Evolutionary conservation across 345 rosid species (phyloP), one percentile per base, ranked within the genome.

Genomic region (Theobroma cacao): DNA sequence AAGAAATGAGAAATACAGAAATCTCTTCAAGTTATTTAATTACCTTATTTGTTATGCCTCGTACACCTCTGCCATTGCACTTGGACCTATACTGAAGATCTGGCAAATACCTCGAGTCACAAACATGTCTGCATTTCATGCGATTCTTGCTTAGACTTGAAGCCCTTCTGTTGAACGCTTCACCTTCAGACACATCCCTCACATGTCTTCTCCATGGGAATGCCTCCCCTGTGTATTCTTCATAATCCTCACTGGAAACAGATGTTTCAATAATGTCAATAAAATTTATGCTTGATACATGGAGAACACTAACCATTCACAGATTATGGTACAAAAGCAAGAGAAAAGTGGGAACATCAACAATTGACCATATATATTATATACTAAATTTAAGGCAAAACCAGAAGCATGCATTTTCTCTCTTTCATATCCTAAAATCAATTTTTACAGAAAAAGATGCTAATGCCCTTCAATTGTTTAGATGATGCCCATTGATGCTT

Each of bases 161-260:
- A 60, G 81, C 79, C 84, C 88, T 90, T 75, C 83, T 84, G 65
- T 78, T 78, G 41, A 84, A 73, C 80, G 81, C 75, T 40, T 87
- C 88, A 52, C 85, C 87, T 56, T 87, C 86, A 64, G 88, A 85
- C 59, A 75, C 26, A 59, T 87, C 88, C 38, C 90, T 89, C 66
- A 90, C 79, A 55, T 92, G 94, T 77, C 90, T 94, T 76, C 71
- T 88, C 97, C 99, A 92, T 26, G 98, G 97, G 79, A 84, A 92
- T 22, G 91, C 87, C 60, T 89, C 97, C 61, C 80, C 75, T 45
- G 84, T 73, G 69, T 77, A 89, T 61, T 88, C 90, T 73, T 83
- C 91, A 36, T 81, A 80, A 55, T 92, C 91, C 82, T 92, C 92
- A 80, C 99, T 95, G 90, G 60, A 85, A 68, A 85, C 45, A 82